phyloP scores from a whole-genome alignment of 164 flowering plant genomes.

The Nelumbo lutea region DNA sequence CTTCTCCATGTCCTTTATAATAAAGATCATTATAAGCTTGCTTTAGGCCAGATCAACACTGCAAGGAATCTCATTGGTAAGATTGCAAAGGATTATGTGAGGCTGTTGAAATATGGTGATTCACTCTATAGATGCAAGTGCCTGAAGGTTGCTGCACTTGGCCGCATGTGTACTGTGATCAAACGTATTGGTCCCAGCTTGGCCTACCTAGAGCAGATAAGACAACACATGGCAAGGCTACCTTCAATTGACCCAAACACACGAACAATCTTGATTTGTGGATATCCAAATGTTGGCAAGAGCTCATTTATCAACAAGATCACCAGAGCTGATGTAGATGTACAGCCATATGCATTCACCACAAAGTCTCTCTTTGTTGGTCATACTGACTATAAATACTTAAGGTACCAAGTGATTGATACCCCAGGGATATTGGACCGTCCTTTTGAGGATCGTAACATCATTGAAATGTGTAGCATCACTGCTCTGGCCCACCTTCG shows the following conservation, averaged over 20 bases:
- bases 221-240: constrained; percentile 72
- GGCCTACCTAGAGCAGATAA: constrained; percentile 63
- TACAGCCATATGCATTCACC: constrained; percentile 74
- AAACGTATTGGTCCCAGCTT: constrained; percentile 57
- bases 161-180: constrained; percentile 64
- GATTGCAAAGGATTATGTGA: constrained; percentile 57
- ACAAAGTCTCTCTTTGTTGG: constrained; percentile 79
- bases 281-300: constrained; percentile 35
- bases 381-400: constrained; percentile 62
- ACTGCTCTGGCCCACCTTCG: constrained; percentile 69
- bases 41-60: constrained; percentile 62
- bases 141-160: constrained; percentile 67
- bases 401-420: constrained; percentile 70
- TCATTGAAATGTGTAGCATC: constrained; percentile 75
- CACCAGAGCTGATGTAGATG: constrained; percentile 75
- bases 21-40: constrained; percentile 75
- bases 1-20: constrained; percentile 67
- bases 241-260: constrained; percentile 75
- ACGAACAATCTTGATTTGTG: constrained; percentile 58
- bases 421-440: constrained; percentile 73
- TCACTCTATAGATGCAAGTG: constrained; percentile 61
- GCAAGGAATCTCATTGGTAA: constrained; percentile 58
- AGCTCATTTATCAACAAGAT: constrained; percentile 53
- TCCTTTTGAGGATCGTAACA: constrained; percentile 69
- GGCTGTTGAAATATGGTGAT: constrained; percentile 62